These are phyloP conservation scores for Lathyrus aphaca DNA, from an alignment of 306 rosid species.

Conservation along the genomic window DNA sequence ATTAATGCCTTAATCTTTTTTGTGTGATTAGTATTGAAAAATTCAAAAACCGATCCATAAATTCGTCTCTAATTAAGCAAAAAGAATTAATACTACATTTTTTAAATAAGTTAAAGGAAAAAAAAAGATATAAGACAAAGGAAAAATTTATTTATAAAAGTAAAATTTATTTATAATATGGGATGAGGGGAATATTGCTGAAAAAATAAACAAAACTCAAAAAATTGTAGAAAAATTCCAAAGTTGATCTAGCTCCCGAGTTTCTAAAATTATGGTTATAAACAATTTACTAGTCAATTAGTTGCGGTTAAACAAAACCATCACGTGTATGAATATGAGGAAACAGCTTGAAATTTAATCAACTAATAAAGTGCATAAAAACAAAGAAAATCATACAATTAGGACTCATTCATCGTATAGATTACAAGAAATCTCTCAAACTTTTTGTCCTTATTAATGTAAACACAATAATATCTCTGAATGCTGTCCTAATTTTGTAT, in stretches of 20 bases:
- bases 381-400: slow-evolving; percentile 12
- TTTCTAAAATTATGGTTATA: background rate
- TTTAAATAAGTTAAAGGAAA: too few relatives aligned
- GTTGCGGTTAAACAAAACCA: background rate
- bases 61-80: too few relatives aligned
- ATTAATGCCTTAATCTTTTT: too few relatives aligned
- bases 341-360: slow-evolving; percentile 31
- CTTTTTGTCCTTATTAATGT: slow-evolving; percentile 3
- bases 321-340: slow-evolving; percentile 34
- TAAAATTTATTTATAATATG: too few relatives aligned
- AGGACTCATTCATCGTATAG: background rate
- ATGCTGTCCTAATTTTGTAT: slow-evolving; percentile 14
- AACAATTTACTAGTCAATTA: slow-evolving; percentile 26
- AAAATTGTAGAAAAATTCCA: too few relatives aligned
- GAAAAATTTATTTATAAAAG: too few relatives aligned
- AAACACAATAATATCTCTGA: background rate
- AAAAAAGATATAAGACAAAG: too few relatives aligned
- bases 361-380: slow-evolving; percentile 36
- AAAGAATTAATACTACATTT: too few relatives aligned
- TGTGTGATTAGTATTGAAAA: too few relatives aligned
- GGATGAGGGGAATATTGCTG: too few relatives aligned
- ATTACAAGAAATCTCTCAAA: slow-evolving; percentile 20
- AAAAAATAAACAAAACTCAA: too few relatives aligned
- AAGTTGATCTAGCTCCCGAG: background rate
- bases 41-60: too few relatives aligned